Evolutionary conservation across 208 protist species (phyloP).

Genomic region (Trypanosoma mega): DNA sequence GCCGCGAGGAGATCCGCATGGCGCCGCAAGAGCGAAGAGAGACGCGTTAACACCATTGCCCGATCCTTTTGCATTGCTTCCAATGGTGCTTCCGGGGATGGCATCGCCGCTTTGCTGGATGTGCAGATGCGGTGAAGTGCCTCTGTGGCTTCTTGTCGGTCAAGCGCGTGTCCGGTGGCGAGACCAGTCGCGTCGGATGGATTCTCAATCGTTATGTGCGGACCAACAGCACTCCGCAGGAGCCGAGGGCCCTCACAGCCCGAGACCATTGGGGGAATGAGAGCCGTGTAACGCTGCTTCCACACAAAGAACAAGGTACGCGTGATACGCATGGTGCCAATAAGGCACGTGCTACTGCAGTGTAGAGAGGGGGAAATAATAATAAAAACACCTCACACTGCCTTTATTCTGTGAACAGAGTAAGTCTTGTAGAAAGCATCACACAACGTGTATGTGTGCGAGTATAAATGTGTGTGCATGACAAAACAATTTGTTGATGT

Average conservation of each 20-base stretch:
- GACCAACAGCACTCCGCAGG: conserved; percentile 11
- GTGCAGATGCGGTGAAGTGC: no score
- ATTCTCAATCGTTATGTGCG: conserved; percentile 20
- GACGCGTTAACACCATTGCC: no score
- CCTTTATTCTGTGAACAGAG: no score
- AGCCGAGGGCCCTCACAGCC: conserved; percentile 14
- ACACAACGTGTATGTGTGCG: no score
- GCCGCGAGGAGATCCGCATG: conserved; percentile 28
- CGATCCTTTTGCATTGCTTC: no score
- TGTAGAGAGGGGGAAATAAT: no score
- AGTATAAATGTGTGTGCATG: no score
- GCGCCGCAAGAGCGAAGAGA: conserved; percentile 11
- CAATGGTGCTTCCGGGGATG: no score
- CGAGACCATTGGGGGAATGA: conserved; percentile 12
- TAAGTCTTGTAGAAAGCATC: no score
- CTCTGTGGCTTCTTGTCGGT: conserved; percentile 9
- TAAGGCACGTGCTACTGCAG: conserved; percentile 1
- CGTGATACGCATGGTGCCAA: not conserved
- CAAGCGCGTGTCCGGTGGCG: conserved; percentile 17
- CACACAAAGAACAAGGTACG: conserved; percentile 13
- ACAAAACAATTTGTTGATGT: no score
- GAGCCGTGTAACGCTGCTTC: conserved; percentile 16
- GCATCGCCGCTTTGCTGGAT: no score
- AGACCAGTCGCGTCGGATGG: conserved; percentile 29
- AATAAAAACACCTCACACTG: no score